These are phyloP conservation scores for Chalaropsis ovoidea DNA, from an alignment of 2,329 filamentous ascomycete genomes.

Conservation along the genomic window DNA sequence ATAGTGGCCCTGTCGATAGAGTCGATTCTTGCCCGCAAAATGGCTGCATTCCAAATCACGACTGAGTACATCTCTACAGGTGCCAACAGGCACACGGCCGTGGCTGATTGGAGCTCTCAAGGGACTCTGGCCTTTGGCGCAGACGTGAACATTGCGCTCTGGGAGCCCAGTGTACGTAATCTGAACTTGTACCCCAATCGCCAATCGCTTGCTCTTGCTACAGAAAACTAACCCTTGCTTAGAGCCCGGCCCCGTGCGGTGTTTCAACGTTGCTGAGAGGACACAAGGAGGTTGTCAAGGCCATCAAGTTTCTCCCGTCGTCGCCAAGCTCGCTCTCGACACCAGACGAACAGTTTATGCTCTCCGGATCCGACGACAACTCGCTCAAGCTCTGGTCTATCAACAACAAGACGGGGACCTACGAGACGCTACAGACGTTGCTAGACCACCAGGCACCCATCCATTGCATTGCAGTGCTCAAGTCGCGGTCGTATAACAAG, in stretches of 20 bases:
- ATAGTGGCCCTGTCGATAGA: background rate
- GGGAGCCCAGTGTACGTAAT: slow-evolving; percentile 62
- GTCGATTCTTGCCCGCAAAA: background rate
- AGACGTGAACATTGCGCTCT: slow-evolving; percentile 79
- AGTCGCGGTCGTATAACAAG: slow-evolving; percentile 29
- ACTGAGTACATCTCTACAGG: slow-evolving; percentile 60
- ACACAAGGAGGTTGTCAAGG: slow-evolving; percentile 72
- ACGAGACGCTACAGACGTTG: slow-evolving; percentile 42
- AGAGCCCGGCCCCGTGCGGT: slow-evolving; percentile 42
- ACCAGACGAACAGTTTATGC: slow-evolving; percentile 35
- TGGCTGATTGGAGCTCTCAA: slow-evolving; percentile 73
- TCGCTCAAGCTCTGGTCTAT: slow-evolving; percentile 58
- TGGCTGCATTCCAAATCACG: slow-evolving; percentile 32
- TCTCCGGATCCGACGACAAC: slow-evolving; percentile 76
- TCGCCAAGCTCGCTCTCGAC: slow-evolving; percentile 41
- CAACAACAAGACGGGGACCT: slow-evolving; percentile 28
- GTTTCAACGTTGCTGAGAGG: slow-evolving; percentile 59
- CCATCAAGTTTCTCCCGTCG: slow-evolving; percentile 62
- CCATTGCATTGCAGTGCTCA: slow-evolving; percentile 52
- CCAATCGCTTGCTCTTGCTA: slow-evolving; percentile 8
- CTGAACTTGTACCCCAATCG: background rate
- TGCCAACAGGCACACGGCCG: slow-evolving; percentile 79
- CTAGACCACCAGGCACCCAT: slow-evolving; percentile 62
- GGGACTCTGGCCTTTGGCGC: slow-evolving; percentile 79
- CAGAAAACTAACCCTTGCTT: slow-evolving; percentile 23